Conservation (phyloP, 305 asterid genomes). For the Rubia tinctorum region DNA sequence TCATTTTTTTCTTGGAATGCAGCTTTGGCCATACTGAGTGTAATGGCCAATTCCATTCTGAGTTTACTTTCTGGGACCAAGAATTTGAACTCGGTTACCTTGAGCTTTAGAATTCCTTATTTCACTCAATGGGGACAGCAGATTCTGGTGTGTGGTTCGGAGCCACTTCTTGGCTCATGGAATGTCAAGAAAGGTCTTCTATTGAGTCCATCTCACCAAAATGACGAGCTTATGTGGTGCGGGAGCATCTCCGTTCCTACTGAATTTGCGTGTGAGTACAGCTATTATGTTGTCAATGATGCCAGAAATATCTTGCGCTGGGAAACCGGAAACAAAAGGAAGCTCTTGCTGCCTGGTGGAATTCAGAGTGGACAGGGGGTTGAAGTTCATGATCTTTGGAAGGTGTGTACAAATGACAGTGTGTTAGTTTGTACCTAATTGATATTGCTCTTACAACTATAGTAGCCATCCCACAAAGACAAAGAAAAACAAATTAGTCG, state of each 20-base stretch:
- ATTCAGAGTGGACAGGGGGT: slow-evolving; percentile 66
- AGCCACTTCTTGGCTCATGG: slow-evolving; percentile 83
- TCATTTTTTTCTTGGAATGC: slow-evolving; percentile 12
- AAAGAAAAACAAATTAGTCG: neutral
- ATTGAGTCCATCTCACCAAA: slow-evolving; percentile 75
- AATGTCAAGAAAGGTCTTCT: slow-evolving; percentile 82
- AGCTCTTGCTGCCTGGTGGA: slow-evolving; percentile 55
- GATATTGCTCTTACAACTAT: neutral
- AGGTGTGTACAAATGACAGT: slow-evolving; percentile 38
- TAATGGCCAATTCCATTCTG: slow-evolving; percentile 49
- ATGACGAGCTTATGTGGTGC: slow-evolving; percentile 86
- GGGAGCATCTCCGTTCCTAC: slow-evolving; percentile 58
- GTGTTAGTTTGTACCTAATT: neutral
- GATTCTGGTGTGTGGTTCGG: slow-evolving; percentile 85
- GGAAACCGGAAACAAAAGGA: slow-evolving; percentile 84
- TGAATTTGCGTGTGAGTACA: slow-evolving; percentile 65
- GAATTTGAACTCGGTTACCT: slow-evolving; percentile 49
- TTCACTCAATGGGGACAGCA: slow-evolving; percentile 92
- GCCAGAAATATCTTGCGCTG: slow-evolving; percentile 63
- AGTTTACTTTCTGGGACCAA: slow-evolving; percentile 47
- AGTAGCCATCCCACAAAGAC: neutral
- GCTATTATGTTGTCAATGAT: slow-evolving; percentile 88
- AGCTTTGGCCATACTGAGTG: slow-evolving; percentile 17
- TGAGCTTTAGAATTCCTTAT: slow-evolving; percentile 83
- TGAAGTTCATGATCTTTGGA: slow-evolving; percentile 95